phyloP scores from a whole-genome alignment of 768 basidiomycete genomes.

The Boletus subparvulus region DNA sequence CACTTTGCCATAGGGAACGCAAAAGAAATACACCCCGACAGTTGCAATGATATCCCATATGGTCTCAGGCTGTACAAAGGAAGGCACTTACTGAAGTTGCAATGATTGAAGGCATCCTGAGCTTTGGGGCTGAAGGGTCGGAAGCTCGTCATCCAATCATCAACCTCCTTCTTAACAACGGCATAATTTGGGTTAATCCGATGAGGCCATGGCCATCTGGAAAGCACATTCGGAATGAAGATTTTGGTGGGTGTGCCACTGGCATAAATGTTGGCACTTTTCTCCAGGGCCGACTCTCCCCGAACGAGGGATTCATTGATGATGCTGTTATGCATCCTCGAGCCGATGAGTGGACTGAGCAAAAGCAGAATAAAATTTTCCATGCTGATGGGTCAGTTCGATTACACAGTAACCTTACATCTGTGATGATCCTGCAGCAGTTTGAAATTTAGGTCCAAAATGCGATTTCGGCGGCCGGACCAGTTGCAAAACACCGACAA shows the following conservation, averaged over 20 bases:
- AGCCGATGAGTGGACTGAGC: background rate
- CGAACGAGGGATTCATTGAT: background rate
- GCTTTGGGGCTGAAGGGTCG: slow-evolving; percentile 9
- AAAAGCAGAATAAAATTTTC: background rate
- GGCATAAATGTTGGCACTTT: background rate
- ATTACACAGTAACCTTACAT: background rate
- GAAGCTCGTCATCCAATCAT: slow-evolving; percentile 10
- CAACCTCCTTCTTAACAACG: slow-evolving; percentile 2
- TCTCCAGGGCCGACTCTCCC: no score
- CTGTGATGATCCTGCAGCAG: background rate
- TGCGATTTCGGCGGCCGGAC: no score
- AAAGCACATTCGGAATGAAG: slow-evolving; percentile 13
- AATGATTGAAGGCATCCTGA: slow-evolving; percentile 11
- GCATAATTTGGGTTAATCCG: slow-evolving; percentile 5
- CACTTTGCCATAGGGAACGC: no score
- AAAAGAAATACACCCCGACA: no score
- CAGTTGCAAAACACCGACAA: no score
- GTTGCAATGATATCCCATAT: no score
- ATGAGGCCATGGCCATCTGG: slow-evolving; percentile 14
- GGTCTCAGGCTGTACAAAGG: no score
- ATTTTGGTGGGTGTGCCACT: background rate
- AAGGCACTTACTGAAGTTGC: slow-evolving; percentile 7
- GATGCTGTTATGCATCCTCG: background rate
- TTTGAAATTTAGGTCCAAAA: no score
- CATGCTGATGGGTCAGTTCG: background rate